A percentile compares a stretch with the other conserved stretches of the same genome.
Conservation (phyloP, 257 asterid species). For the Ilex asprella region DNA sequence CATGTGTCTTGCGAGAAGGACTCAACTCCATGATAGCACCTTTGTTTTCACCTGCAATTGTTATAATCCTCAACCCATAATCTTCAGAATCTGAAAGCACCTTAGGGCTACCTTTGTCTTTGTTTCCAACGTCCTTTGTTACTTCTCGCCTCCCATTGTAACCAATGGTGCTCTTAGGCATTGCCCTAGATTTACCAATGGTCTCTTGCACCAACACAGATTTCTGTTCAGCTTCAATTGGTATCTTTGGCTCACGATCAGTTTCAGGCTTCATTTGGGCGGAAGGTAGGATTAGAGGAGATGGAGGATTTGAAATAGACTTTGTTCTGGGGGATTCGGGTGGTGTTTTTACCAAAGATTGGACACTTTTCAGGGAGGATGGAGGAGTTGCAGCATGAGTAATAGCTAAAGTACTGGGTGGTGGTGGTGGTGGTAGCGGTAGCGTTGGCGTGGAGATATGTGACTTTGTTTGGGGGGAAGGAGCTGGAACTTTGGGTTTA, state of each 20-base stretch:
- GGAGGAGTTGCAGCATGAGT: not conserved
- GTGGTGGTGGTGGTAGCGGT: not conserved
- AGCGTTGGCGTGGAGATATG: not conserved
- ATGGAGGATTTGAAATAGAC: conserved; percentile 38
- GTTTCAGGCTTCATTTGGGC: conserved; percentile 14
- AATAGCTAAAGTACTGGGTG: not conserved
- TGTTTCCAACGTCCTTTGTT: not conserved
- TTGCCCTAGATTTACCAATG: too few species aligned
- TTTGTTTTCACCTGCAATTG: conserved; percentile 21
- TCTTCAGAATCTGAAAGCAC: conserved; percentile 3
- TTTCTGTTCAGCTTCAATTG: conserved; percentile 13
- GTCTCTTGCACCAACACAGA: conserved; percentile 8
- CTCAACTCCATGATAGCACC: conserved; percentile 21
- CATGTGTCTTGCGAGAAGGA: conserved; percentile 14
- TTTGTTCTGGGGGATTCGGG: conserved; percentile 14
- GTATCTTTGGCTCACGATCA: conserved; percentile 6
- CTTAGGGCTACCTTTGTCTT: conserved; percentile 7
- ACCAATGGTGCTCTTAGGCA: not conserved
- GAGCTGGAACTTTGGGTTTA: not conserved
- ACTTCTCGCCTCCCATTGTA: conserved; percentile 8
- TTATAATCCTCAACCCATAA: conserved; percentile 8
- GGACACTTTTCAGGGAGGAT: not conserved
- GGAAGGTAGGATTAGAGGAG: conserved; percentile 32
- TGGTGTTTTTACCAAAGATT: conserved; percentile 16
- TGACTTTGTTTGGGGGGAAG: not conserved